Evolutionary conservation across 169 alveolate genomes (phyloP).

Genomic region (Cryptosporidium tyzzeri): DNA sequence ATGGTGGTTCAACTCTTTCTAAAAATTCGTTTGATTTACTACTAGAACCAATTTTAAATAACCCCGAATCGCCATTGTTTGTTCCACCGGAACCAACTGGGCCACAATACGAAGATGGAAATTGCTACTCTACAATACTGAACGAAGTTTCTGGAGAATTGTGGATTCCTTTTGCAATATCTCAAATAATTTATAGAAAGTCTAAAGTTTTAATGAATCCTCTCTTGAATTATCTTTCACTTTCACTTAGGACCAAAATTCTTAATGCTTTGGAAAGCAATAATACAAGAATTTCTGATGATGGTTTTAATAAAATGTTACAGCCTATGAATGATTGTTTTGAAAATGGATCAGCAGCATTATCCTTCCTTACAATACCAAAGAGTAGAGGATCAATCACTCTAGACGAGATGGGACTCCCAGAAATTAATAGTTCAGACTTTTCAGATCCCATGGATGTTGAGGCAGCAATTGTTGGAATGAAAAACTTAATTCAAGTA

Average conservation of each 20-base stretch:
- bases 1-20: conserved; percentile 7
- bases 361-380: conserved; percentile 69
- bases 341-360: conserved; percentile 65
- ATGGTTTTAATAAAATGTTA: conserved; percentile 52
- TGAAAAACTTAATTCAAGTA: conserved; percentile 47
- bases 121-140: conserved; percentile 64
- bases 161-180: conserved; percentile 72
- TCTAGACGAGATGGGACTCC: conserved; percentile 52
- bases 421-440: conserved; percentile 70
- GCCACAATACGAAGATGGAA: conserved; percentile 36
- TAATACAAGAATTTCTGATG: conserved; percentile 57
- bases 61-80: conserved; percentile 40
- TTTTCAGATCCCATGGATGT: conserved; percentile 61
- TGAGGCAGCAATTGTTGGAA: conserved; percentile 72
- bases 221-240: conserved; percentile 44
- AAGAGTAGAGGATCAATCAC: conserved; percentile 69
- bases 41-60: conserved; percentile 39
- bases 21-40: conserved; percentile 29
- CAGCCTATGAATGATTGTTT: conserved; percentile 70
- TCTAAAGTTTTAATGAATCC: conserved; percentile 63
- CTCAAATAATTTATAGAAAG: conserved; percentile 72
- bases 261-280: conserved; percentile 52
- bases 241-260: conserved; percentile 39
- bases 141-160: conserved; percentile 75
- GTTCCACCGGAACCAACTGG: conserved; percentile 28